A percentile compares a stretch with the other conserved stretches of the same genome.
Conservation (phyloP, 176 grass and related monocot species). For the Rhynchospora pubera region DNA sequence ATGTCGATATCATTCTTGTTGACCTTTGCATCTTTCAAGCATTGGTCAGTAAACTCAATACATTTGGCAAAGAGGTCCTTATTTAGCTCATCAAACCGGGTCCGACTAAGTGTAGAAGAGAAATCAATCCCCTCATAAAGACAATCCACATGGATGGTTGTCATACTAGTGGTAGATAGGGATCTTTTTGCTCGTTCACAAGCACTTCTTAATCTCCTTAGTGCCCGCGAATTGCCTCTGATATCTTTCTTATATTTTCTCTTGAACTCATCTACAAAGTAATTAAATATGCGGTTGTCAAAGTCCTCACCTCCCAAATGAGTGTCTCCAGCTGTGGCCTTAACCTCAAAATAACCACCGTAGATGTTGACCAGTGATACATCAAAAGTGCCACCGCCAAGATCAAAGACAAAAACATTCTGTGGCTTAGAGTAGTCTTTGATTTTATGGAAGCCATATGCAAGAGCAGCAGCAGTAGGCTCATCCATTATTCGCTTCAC, state of each 20-base stretch:
- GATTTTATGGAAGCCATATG: slow-evolving; percentile 19
- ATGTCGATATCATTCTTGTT: not conserved
- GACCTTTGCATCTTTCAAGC: slow-evolving; percentile 15
- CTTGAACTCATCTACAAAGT: slow-evolving; percentile 20
- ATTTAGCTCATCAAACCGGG: slow-evolving; percentile 18
- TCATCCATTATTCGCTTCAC: slow-evolving; percentile 25
- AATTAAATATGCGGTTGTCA: slow-evolving; percentile 8
- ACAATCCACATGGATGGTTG: not conserved
- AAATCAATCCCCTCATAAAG: slow-evolving; percentile 19
- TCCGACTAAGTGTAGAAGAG: not conserved
- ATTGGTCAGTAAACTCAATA: not conserved
- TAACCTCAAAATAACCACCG: slow-evolving; percentile 15
- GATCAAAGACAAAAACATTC: slow-evolving; percentile 25
- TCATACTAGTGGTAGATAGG: not conserved
- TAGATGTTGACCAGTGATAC: not conserved
- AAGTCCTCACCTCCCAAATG: slow-evolving; percentile 21
- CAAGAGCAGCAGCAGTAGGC: slow-evolving; percentile 21
- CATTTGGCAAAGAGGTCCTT: slow-evolving; percentile 17
- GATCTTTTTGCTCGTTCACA: slow-evolving; percentile 23
- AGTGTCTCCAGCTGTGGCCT: slow-evolving; percentile 16
- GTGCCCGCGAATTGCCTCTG: not conserved
- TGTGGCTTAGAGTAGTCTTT: not conserved
- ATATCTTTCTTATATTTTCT: slow-evolving; percentile 25
- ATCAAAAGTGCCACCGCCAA: not conserved
- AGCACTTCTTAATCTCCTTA: slow-evolving; percentile 6